Percentiles rank a stretch among this genome's conserved stretches.
phyloP scores from a whole-genome alignment of 345 rosid species.

The Physaria fendleri region DNA sequence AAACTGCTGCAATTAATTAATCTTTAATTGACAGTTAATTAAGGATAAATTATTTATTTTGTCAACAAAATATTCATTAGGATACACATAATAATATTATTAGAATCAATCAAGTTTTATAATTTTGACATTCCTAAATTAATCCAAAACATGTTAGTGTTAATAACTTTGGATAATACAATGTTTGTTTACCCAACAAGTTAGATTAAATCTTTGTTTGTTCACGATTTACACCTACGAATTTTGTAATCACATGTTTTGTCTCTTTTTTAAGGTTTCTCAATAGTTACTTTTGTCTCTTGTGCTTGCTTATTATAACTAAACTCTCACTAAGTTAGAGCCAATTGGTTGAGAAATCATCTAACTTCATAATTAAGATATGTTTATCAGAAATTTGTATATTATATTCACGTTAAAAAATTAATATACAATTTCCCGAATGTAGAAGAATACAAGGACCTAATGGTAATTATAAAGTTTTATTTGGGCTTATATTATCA shows the following conservation, averaged over 20 bases:
- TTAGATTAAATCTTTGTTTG: constrained; percentile 14
- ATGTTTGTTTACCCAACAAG: constrained; percentile 35
- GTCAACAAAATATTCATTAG: too few relatives aligned
- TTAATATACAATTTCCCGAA: too few relatives aligned
- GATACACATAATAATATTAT: too few relatives aligned
- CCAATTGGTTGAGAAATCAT: constrained; percentile 28
- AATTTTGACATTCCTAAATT: too few relatives aligned
- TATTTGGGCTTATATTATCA: neutral
- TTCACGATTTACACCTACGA: constrained; percentile 18
- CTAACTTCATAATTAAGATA: neutral
- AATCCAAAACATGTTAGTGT: neutral
- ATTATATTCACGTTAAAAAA: too few relatives aligned
- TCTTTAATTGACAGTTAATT: neutral
- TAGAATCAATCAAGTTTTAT: too few relatives aligned
- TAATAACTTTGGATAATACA: too few relatives aligned
- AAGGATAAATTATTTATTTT: too few relatives aligned
- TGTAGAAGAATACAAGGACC: neutral
- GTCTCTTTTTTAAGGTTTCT: constrained; percentile 9
- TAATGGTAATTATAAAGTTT: neutral
- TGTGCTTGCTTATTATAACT: constrained; percentile 3
- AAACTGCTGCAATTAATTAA: constrained; percentile 14
- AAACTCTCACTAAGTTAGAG: constrained; percentile 1
- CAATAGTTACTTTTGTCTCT: neutral
- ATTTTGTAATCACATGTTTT: constrained; percentile 25
- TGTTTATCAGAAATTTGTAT: neutral